phyloP scores from a whole-genome alignment of 306 rosid genomes.

The Citrullus colocynthis region DNA sequence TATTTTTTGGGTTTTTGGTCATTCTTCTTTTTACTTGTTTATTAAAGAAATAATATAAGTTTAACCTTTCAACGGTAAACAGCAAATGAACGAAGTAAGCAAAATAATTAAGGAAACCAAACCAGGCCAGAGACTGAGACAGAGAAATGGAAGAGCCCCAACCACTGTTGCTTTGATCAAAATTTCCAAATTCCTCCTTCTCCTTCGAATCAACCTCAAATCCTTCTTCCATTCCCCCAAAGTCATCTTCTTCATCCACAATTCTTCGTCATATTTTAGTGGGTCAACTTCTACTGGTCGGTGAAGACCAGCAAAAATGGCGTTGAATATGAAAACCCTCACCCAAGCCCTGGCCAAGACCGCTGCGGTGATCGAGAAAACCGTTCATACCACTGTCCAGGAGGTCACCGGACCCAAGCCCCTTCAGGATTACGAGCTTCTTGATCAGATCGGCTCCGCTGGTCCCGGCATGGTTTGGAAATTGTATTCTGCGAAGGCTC shows the following conservation, averaged over 20 bases:
- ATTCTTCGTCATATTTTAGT: background rate
- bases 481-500: slow-evolving; percentile 61
- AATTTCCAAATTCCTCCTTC: background rate
- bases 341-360: slow-evolving; percentile 97
- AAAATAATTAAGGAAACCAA: background rate
- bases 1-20: too few species aligned
- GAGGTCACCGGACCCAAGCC: slow-evolving; percentile 96
- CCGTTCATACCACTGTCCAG: slow-evolving; percentile 82
- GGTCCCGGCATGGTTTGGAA: slow-evolving; percentile 83
- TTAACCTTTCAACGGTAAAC: background rate
- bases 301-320: slow-evolving; percentile 22
- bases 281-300: background rate
- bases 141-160: background rate
- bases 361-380: slow-evolving; percentile 88
- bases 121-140: background rate
- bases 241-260: background rate
- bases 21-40: too few species aligned
- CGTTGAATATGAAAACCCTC: slow-evolving; percentile 88
- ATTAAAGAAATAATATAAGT: too few species aligned
- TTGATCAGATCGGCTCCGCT: slow-evolving; percentile 93
- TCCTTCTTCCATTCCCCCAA: background rate
- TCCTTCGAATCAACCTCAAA: background rate
- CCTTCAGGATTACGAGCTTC: slow-evolving; percentile 83
- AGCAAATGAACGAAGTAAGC: background rate
- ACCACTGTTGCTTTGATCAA: background rate